phyloP scores from a whole-genome alignment of 768 basidiomycete species.

The Udeniomyces megalosporus region DNA sequence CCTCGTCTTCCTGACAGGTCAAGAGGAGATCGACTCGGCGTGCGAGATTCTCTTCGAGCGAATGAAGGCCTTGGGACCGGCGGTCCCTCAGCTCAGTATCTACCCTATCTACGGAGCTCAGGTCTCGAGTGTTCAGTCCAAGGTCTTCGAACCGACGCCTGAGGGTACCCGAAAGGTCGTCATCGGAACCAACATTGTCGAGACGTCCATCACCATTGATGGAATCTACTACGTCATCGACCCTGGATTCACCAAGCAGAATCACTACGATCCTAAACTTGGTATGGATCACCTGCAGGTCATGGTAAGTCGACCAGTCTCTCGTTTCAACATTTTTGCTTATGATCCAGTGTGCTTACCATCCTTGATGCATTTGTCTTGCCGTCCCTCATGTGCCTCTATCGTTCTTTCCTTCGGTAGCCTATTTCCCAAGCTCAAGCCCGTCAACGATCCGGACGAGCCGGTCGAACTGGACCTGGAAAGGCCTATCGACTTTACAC shows the following conservation, averaged over 20 bases:
- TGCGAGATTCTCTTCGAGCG: constrained; percentile 96
- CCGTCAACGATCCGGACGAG: constrained; percentile 84
- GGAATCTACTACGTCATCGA: constrained; percentile 99
- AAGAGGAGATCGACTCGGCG: constrained; percentile 95
- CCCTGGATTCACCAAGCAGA: constrained; percentile 96
- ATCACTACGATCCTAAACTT: constrained; percentile 88
- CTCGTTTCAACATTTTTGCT: not conserved
- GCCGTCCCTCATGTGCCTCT: not conserved
- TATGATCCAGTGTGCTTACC: not conserved
- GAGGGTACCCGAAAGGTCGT: constrained; percentile 98
- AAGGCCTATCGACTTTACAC: constrained; percentile 97
- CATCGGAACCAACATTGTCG: constrained; percentile 98
- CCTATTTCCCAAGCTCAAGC: constrained; percentile 98
- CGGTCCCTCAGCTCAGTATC: constrained; percentile 92
- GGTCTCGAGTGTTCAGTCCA: constrained; percentile 92
- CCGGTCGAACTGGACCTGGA: constrained; percentile 92
- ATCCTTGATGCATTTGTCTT: not conserved
- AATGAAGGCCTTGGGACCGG: constrained; percentile 96
- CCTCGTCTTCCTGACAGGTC: constrained; percentile 91
- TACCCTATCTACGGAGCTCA: constrained; percentile 96
- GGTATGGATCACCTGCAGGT: constrained; percentile 99
- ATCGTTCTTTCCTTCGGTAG: constrained; percentile 12
- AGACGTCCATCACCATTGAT: constrained; percentile 94
- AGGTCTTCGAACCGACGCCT: constrained; percentile 94
- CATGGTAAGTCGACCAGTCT: constrained; percentile 36